phyloP scores from a whole-genome alignment of 1,139 yeast species.

The Wickerhamomyces sp. region DNA sequence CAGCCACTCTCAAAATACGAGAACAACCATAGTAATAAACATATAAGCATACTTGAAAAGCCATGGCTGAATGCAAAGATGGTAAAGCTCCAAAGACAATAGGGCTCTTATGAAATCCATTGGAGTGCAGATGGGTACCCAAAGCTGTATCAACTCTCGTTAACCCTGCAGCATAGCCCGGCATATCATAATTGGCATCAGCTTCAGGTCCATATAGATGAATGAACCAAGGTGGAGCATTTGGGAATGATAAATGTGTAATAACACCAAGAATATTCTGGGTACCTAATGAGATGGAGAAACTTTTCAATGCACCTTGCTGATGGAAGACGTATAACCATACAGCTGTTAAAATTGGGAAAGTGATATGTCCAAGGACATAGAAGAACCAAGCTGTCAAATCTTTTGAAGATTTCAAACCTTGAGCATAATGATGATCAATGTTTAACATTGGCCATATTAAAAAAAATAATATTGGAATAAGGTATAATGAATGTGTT shows the following conservation, averaged over 20 bases:
- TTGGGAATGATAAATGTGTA: constrained; percentile 58
- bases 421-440: constrained; percentile 15
- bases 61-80: constrained; percentile 62
- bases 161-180: constrained; percentile 68
- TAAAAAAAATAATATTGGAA: constrained; percentile 17
- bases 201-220: constrained; percentile 53
- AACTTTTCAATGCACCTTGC: constrained; percentile 52
- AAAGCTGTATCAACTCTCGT: constrained; percentile 57
- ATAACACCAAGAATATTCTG: constrained; percentile 57
- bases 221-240: constrained; percentile 71
- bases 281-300: constrained; percentile 47
- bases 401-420: constrained; percentile 39
- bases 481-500: constrained; percentile 17
- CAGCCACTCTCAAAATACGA: constrained; percentile 30
- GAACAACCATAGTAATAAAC: constrained; percentile 37
- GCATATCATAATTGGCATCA: constrained; percentile 50
- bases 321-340: constrained; percentile 65
- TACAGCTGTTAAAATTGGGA: constrained; percentile 57
- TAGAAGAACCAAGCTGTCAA: constrained; percentile 55
- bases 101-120: constrained; percentile 63
- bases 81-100: constrained; percentile 72
- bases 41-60: constrained; percentile 46
- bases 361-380: constrained; percentile 54
- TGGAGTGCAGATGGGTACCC: constrained; percentile 56
- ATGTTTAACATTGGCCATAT: constrained; percentile 24